Percentiles rank a stretch among this genome's conserved stretches.
Evolutionary conservation across 352 stramenopile genomes (phyloP).

Genomic region (Peronospora tabacina): DNA sequence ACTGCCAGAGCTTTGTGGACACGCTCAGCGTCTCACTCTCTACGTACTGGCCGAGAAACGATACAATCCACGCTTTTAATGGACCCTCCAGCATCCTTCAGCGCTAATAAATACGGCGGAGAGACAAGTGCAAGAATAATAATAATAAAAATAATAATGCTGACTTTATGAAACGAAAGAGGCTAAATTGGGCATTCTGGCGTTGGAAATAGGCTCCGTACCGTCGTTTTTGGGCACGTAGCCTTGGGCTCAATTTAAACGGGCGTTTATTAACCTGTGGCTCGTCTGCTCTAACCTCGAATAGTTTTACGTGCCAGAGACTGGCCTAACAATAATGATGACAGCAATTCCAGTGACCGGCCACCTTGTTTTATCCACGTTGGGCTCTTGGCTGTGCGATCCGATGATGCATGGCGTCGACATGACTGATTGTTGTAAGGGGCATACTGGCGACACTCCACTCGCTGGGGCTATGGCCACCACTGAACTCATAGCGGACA

Average conservation of each 20-base stretch:
- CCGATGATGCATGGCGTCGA: slow-evolving; percentile 22
- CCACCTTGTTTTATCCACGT: slow-evolving; percentile 4
- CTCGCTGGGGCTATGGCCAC: slow-evolving; percentile 36
- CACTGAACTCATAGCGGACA: slow-evolving; percentile 57
- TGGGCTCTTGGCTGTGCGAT: slow-evolving; percentile 19
- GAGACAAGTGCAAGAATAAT: background rate
- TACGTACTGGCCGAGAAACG: slow-evolving; percentile 85
- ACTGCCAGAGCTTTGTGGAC: slow-evolving; percentile 84
- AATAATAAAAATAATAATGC: too few relatives aligned
- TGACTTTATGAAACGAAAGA: slow-evolving; percentile 18
- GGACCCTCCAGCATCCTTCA: slow-evolving; percentile 70
- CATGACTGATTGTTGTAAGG: slow-evolving; percentile 37
- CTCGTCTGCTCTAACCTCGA: background rate
- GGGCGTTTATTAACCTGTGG: background rate
- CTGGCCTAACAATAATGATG: slow-evolving; percentile 1
- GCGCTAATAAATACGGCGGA: slow-evolving; percentile 16
- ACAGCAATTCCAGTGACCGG: background rate
- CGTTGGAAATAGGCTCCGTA: background rate
- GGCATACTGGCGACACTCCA: slow-evolving; percentile 52
- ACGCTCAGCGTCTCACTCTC: slow-evolving; percentile 81
- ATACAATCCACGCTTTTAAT: slow-evolving; percentile 82
- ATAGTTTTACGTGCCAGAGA: background rate
- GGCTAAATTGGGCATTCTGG: slow-evolving; percentile 3
- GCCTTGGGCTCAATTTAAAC: background rate
- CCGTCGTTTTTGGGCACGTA: background rate